A percentile compares a stretch with the other conserved stretches of the same genome.
Conservation (phyloP, 208 protist genomes). For the Crithidia brevicula region DNA sequence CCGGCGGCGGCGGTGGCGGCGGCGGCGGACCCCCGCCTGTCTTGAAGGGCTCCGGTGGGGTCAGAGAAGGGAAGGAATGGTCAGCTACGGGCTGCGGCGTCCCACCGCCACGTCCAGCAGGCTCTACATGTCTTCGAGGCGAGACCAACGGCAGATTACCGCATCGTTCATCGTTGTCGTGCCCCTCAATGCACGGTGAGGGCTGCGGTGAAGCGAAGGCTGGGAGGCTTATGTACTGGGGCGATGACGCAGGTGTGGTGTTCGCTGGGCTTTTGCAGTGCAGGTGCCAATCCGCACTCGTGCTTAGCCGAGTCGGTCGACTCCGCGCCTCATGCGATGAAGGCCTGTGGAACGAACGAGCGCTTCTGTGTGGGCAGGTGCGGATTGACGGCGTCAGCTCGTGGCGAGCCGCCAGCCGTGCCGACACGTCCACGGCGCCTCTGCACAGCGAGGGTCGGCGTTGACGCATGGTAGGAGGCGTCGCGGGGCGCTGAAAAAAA, state of each 20-base stretch:
- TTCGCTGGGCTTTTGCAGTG: not conserved
- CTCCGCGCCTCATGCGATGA: not conserved
- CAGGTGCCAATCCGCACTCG: not conserved
- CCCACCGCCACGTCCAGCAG: too few relatives aligned
- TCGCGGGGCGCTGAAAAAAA: not conserved
- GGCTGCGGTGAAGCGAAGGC: not conserved
- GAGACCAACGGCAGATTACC: too few relatives aligned
- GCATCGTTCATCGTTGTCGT: not conserved
- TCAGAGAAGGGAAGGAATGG: not conserved
- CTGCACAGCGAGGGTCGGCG: constrained; percentile 11
- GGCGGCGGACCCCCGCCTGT: not conserved
- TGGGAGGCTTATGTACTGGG: not conserved
- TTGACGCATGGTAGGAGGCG: not conserved
- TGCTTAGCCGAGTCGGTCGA: not conserved
- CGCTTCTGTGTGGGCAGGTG: not conserved
- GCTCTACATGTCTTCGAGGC: too few relatives aligned
- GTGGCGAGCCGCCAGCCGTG: constrained; percentile 6
- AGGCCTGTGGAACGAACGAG: not conserved
- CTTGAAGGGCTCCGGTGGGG: not conserved
- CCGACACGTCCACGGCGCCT: constrained; percentile 20
- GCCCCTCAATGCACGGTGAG: not conserved
- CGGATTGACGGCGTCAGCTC: constrained; percentile 5
- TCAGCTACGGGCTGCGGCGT: too few relatives aligned
- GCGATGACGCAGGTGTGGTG: not conserved
- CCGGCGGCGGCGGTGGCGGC: constrained; percentile 13